A percentile compares a stretch with the other conserved stretches of the same genome.
These are phyloP conservation scores for Apiotrichum sp. DNA, from an alignment of 1,284 basidiomycete genomes.

Conservation along the genomic window DNA sequence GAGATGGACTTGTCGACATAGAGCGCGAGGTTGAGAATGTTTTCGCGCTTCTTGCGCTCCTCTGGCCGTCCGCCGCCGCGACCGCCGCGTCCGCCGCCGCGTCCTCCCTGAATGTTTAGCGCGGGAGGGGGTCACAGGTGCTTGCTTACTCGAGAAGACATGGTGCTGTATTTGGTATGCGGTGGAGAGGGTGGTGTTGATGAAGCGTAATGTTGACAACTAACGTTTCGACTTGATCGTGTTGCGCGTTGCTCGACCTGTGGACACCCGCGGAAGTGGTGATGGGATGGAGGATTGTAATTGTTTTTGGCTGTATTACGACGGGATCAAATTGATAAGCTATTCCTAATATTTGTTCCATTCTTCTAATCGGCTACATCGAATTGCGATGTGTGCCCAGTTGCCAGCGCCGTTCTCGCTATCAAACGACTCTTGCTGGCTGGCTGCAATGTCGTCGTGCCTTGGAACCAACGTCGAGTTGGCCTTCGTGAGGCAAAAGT, in stretches of 20 bases:
- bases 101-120: conserved; percentile 1
- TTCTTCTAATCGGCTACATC: no score
- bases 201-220: not conserved
- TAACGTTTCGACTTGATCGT: not conserved
- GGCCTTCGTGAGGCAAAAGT: no score
- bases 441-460: no score
- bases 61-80: conserved; percentile 24
- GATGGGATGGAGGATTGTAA: no score
- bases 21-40: conserved; percentile 90
- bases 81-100: conserved; percentile 30
- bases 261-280: no score
- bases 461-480: not conserved
- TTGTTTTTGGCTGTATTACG: not conserved
- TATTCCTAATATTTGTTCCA: no score
- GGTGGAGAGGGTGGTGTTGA: not conserved
- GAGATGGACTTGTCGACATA: conserved; percentile 87
- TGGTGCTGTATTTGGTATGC: not conserved
- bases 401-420: no score
- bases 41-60: conserved; percentile 87
- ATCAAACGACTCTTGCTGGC: no score
- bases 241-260: no score
- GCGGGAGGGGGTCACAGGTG: no score
- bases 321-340: no score
- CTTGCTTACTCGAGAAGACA: conserved; percentile 20
- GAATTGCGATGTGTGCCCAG: no score